Percentiles rank a stretch among this genome's conserved stretches.
Conservation (phyloP, 805 yeast genomes). For the Lachancea dasiensis region DNA sequence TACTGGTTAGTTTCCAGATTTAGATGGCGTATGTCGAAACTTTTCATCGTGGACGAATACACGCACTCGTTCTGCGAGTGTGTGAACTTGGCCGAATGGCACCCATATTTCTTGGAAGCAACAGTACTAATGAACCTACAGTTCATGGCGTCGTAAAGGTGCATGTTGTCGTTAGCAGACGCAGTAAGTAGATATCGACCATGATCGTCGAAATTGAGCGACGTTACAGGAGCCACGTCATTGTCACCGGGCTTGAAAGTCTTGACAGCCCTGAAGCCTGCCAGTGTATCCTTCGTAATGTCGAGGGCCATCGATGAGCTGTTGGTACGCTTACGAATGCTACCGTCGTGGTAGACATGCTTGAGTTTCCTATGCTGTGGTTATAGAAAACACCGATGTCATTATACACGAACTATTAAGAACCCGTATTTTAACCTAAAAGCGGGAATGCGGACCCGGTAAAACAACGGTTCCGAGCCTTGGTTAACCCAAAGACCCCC, state of each 20-base stretch:
- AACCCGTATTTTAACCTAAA: no score
- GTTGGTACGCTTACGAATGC: no score
- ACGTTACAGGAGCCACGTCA: slow-evolving; percentile 51
- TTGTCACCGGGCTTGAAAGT: slow-evolving; percentile 44
- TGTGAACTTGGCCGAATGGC: slow-evolving; percentile 78
- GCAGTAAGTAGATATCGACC: slow-evolving; percentile 74
- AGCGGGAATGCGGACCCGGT: no score
- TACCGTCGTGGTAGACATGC: no score
- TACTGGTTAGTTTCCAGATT: slow-evolving; percentile 73
- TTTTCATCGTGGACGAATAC: slow-evolving; percentile 78
- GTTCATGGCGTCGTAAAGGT: slow-evolving; percentile 67
- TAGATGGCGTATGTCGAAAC: slow-evolving; percentile 68
- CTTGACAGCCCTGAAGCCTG: slow-evolving; percentile 40
- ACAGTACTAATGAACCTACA: slow-evolving; percentile 67
- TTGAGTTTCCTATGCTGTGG: no score
- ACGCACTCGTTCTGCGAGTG: slow-evolving; percentile 67
- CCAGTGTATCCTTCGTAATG: slow-evolving; percentile 26
- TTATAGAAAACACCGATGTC: no score
- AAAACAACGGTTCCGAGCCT: no score
- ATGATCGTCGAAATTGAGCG: slow-evolving; percentile 73
- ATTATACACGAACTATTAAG: no score
- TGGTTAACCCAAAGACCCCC: no score
- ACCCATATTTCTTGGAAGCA: slow-evolving; percentile 86
- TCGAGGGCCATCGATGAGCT: slow-evolving; percentile 21
- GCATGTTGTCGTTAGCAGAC: slow-evolving; percentile 77